Evolutionary conservation across 768 basidiomycete genomes (phyloP).

Genomic region (Podaxis pistillaris): DNA sequence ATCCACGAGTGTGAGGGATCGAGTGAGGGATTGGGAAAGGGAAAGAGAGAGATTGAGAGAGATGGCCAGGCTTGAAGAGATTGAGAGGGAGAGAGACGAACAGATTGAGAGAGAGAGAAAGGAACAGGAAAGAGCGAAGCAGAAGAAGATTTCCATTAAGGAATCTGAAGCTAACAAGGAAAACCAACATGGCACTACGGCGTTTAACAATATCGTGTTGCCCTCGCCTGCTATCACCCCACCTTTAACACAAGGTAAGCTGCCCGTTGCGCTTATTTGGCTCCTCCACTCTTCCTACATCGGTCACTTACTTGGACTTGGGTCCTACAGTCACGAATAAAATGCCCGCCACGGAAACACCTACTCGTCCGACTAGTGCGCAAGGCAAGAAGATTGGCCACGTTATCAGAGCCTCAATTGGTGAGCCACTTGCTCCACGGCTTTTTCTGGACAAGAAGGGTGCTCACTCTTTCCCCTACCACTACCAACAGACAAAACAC

Average conservation of each 20-base stretch:
- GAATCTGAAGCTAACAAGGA: slow-evolving; percentile 26
- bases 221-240: slow-evolving; percentile 29
- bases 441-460: background rate
- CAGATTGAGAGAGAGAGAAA: slow-evolving; percentile 39
- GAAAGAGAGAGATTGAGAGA: slow-evolving; percentile 69
- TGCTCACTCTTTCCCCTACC: background rate
- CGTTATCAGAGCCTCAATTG: slow-evolving; percentile 70
- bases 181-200: slow-evolving; percentile 21
- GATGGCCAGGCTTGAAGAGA: slow-evolving; percentile 61
- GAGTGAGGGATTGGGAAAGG: slow-evolving; percentile 76
- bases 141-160: slow-evolving; percentile 17
- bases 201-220: slow-evolving; percentile 25
- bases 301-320: slow-evolving; percentile 10
- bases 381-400: slow-evolving; percentile 12
- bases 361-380: slow-evolving; percentile 6
- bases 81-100: slow-evolving; percentile 48
- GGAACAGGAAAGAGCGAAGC: slow-evolving; percentile 27
- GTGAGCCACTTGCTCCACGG: slow-evolving; percentile 33
- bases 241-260: slow-evolving; percentile 29
- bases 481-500: slow-evolving; percentile 55
- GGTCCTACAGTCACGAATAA: slow-evolving; percentile 22
- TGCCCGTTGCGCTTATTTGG: slow-evolving; percentile 6
- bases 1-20: slow-evolving; percentile 51
- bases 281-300: background rate
- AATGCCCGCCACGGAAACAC: slow-evolving; percentile 20